These are phyloP conservation scores for Spathaspora hagerdaliae DNA, from an alignment of 805 yeast species.

Conservation along the genomic window DNA sequence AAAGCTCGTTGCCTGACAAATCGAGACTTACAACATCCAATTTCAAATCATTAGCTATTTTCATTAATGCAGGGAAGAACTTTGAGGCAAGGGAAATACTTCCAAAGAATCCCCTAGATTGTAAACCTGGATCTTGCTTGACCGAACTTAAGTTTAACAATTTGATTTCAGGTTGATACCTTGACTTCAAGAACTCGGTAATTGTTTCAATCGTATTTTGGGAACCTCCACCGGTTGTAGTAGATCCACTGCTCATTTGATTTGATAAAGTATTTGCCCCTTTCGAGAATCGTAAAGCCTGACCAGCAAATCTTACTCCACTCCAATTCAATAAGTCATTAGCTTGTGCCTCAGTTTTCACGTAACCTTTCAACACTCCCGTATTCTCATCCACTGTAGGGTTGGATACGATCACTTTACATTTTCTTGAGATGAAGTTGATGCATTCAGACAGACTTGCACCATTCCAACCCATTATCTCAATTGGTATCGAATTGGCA, in stretches of 20 bases:
- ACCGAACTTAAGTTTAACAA: slow-evolving; percentile 68
- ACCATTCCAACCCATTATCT: slow-evolving; percentile 78
- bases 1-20: slow-evolving; percentile 55
- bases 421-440: slow-evolving; percentile 64
- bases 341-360: slow-evolving; percentile 53
- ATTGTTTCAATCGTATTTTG: slow-evolving; percentile 55
- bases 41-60: slow-evolving; percentile 56
- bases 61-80: slow-evolving; percentile 87
- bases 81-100: slow-evolving; percentile 63
- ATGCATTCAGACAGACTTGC: slow-evolving; percentile 67
- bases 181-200: slow-evolving; percentile 52
- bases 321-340: slow-evolving; percentile 54
- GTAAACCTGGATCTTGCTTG: slow-evolving; percentile 58
- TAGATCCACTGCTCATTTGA: slow-evolving; percentile 7
- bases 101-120: slow-evolving; percentile 60
- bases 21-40: slow-evolving; percentile 69
- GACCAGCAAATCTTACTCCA: slow-evolving; percentile 83
- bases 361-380: slow-evolving; percentile 57
- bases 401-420: slow-evolving; percentile 52
- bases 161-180: slow-evolving; percentile 64
- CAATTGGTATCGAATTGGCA: slow-evolving; percentile 45
- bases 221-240: slow-evolving; percentile 3
- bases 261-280: slow-evolving; percentile 13
- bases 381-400: slow-evolving; percentile 45
- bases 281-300: slow-evolving; percentile 51